Conservation (phyloP, 177 flowering plant genomes). For the Tripterygium wilfordii region DNA sequence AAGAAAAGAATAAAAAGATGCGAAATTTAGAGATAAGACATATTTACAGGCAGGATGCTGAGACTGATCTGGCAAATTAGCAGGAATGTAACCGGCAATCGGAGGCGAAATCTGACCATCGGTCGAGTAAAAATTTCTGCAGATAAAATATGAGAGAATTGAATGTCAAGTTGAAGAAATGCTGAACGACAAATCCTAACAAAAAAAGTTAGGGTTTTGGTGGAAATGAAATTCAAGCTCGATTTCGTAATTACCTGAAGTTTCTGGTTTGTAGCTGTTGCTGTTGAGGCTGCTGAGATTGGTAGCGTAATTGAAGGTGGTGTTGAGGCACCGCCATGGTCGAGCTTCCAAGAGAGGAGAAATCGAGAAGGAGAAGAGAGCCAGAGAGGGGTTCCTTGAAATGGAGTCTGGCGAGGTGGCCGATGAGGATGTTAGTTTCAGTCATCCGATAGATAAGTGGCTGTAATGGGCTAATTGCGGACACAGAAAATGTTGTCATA, state of each 20-base stretch:
- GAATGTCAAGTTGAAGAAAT: too few relatives aligned
- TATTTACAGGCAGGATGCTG: conserved; percentile 59
- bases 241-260: conserved; percentile 38
- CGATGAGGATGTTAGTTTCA: too few relatives aligned
- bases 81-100: conserved; percentile 29
- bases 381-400: too few relatives aligned
- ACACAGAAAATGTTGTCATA: too few relatives aligned
- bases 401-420: too few relatives aligned
- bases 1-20: not conserved
- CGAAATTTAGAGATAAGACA: conserved; percentile 53
- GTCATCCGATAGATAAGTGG: too few relatives aligned
- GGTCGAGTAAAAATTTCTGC: conserved; percentile 44
- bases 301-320: conserved; percentile 32
- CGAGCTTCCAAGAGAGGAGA: too few relatives aligned
- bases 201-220: conserved; percentile 11
- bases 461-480: too few relatives aligned
- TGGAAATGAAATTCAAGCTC: not conserved
- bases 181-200: too few relatives aligned
- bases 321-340: conserved; percentile 57
- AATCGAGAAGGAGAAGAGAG: too few relatives aligned
- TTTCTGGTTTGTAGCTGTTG: conserved; percentile 34
- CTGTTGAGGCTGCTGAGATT: conserved; percentile 18
- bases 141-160: conserved; percentile 2
- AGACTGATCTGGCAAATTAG: conserved; percentile 47
- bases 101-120: conserved; percentile 54